Evolutionary conservation across 2,329 filamentous ascomycete species (phyloP), one percentile per base, ranked within the genome.

Genomic region (Chaetomiaceae sp.): DNA sequence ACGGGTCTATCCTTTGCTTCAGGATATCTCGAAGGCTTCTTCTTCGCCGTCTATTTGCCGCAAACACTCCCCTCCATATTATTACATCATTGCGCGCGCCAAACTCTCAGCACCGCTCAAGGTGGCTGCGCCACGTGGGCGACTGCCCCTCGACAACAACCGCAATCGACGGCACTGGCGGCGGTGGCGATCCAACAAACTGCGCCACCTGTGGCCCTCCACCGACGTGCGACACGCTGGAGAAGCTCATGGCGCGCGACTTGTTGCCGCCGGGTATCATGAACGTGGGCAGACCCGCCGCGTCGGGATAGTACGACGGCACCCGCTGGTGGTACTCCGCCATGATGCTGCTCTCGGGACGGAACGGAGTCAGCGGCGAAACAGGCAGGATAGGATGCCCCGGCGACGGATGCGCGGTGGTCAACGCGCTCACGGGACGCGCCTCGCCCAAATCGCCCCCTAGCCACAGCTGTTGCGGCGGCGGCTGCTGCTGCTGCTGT

Each of bases 251-350:
- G 8, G 55, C 50, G 1, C 56, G 39, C n/a, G 48, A 35, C n/a
- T 17, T 44, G 27, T 51, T 44, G 3, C 55, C 57, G 3, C 57
- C 57, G 14, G 57, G 57, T 23, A 59, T 56, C 52, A 59, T 41
- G 39, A 51, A 59, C 1, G 46, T 16, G 4, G 57, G 57, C 7
- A 55, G 48, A 3, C 42, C 33, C 7, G 51, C 12, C n/a, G 30
- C 5, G 41, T 30, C 9, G 3, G 44, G 44, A 14, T 51, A 48
- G 13, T 45, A 48, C 3, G 46, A 44, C 19, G 53, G 27, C 9
- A 38, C 21, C 4, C 27, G 45, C 2, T 42, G 20, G 2, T 23
- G 37, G 13, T 17, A 25, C 27, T 14, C 35, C 3, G 42, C 37
- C 31, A 14, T 21, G 37, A 51, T 30, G 25, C 37, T 41, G 41